Evolutionary conservation across 495 filamentous ascomycete species (phyloP).

Genomic region (Neurospora terricola): DNA sequence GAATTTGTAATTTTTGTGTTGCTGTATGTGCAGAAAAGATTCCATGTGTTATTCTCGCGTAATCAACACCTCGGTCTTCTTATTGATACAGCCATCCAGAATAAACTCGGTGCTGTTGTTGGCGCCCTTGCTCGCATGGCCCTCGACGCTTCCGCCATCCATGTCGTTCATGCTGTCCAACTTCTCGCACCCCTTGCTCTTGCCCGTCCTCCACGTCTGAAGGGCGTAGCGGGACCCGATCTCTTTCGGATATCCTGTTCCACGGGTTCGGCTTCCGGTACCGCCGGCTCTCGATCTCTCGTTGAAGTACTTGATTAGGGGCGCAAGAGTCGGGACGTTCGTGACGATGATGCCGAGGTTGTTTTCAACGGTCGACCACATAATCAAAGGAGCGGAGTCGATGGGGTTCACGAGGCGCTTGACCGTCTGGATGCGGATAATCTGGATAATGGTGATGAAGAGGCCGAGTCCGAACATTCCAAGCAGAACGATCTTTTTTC

Average conservation of each 20-base stretch:
- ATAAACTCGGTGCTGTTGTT: constrained; percentile 15
- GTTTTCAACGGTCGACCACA: constrained; percentile 44
- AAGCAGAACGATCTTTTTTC: constrained; percentile 33
- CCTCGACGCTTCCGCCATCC: constrained; percentile 11
- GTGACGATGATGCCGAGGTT: constrained; percentile 42
- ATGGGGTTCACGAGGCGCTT: constrained; percentile 31
- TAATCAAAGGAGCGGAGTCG: constrained; percentile 35
- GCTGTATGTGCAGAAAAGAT: not conserved
- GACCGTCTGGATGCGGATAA: constrained; percentile 44
- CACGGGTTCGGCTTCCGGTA: constrained; percentile 15
- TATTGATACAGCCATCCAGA: constrained; percentile 13
- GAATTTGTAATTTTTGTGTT: not conserved
- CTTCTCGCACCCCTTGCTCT: constrained; percentile 7
- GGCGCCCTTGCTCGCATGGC: constrained; percentile 6
- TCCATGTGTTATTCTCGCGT: constrained; percentile 2
- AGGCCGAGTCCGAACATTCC: constrained; percentile 41
- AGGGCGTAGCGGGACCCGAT: constrained; percentile 13
- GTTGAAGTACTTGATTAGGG: constrained; percentile 35
- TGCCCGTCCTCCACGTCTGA: constrained; percentile 10
- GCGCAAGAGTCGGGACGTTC: constrained; percentile 41
- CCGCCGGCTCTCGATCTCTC: constrained; percentile 11
- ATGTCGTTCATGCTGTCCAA: constrained; percentile 14
- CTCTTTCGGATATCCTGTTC: constrained; percentile 37
- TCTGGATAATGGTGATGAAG: constrained; percentile 45
- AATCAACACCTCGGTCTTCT: constrained; percentile 16